Evolutionary conservation across 176 grass and related monocot genomes (phyloP).

Genomic region (Metroxylon sagu): DNA sequence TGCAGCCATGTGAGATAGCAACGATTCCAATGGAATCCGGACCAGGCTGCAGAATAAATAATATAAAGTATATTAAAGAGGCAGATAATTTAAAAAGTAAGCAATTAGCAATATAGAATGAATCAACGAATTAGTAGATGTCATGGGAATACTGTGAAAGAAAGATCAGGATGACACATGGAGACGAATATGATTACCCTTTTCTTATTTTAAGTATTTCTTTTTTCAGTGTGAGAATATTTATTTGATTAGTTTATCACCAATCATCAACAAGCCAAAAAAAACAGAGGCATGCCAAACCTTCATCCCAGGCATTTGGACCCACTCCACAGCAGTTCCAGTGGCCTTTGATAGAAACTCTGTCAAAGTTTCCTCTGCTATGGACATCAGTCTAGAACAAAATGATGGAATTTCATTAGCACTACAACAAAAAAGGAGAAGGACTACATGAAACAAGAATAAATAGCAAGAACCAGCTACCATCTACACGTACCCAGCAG

Average conservation of each 20-base stretch:
- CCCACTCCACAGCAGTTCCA: conserved; percentile 75
- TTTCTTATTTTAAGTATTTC: too few species aligned
- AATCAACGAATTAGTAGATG: too few species aligned
- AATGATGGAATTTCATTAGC: neutral
- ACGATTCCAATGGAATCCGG: conserved; percentile 99
- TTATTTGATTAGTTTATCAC: too few species aligned
- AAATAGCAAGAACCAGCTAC: neutral
- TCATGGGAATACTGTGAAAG: too few species aligned
- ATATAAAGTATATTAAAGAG: neutral
- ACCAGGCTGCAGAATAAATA: conserved; percentile 67
- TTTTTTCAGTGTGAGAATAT: too few species aligned
- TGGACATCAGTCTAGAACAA: conserved; percentile 48
- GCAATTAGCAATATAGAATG: too few species aligned
- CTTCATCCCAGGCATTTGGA: conserved; percentile 94
- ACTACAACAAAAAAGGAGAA: neutral
- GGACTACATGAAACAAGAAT: neutral
- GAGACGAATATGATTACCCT: too few species aligned
- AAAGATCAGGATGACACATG: too few species aligned
- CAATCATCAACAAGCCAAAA: neutral
- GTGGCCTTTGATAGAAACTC: conserved; percentile 88
- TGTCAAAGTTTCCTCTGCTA: conserved; percentile 66
- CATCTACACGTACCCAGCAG: conserved; percentile 37
- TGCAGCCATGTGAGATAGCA: conserved; percentile 89
- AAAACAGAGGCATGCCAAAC: conserved; percentile 7
- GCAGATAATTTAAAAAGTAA: too few species aligned